Base-by-base conservation (phyloP, 345 rosid species). In the Atalantia buxifolia region DNA sequence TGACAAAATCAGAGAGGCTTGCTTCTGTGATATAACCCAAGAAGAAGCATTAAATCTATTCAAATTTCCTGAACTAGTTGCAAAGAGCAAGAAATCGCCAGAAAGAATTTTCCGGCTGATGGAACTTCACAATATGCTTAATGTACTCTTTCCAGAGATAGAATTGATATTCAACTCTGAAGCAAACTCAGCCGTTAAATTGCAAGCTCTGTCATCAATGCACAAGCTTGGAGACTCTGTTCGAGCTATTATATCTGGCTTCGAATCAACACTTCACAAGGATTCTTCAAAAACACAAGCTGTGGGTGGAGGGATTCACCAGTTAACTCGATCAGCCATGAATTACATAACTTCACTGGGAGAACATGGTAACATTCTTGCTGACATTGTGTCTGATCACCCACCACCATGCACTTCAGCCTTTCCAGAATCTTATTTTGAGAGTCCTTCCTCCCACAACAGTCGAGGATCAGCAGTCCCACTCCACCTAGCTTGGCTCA, bases 271-370 rank as follows among this genome's bases (percentile, higher is more conserved):
- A 9, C 81, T 96, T 76, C 87, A 85, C 27, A 92, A 89, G 48
- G 91, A 88, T 79, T 79, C 85, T 1, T 82, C 92, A 1, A 92
- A 85, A 79, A 57, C 76, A 22, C 67, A 66, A 2, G 83, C 82
- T 9, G 79, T 87, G 21, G 97, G 98, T 7, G 95, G 94, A 27
- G 94, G 94, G 48, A 81, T 96, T 81, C 98, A 92, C 65, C 95
- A 87, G 12, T 87, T 92, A 68, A 88, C 95, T 4, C 81, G 82
- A 35, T 88, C 90, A 65, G 85, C 85, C 0, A 94, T 94, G 97
- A 88, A 77, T 71, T 94, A 87, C 88, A 59, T 96, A 71, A 74
- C 87, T 28, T 89, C 91, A 45, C 86, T 96, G n/a, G 73, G 88
- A 50, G 86, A 89, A 59, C 81, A 96, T 86, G 85, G 85, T 62